Evolutionary conservation across 1,284 basidiomycete species (phyloP).

Genomic region (Fomitopsis palustris): DNA sequence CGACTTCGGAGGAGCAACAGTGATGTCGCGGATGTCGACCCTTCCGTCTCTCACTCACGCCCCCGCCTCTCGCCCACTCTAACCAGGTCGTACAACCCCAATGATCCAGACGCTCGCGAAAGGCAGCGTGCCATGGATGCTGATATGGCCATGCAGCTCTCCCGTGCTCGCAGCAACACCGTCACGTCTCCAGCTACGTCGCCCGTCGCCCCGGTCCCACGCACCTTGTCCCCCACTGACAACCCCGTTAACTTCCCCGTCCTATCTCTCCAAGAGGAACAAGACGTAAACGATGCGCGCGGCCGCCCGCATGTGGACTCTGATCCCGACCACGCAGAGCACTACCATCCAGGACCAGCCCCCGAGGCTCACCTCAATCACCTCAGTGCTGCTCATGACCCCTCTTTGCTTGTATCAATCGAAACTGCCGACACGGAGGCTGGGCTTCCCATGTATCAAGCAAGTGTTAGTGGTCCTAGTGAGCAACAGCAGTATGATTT

Average conservation of each 20-base stretch:
- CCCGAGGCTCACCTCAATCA: slow-evolving; percentile 31
- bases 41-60: slow-evolving; percentile 23
- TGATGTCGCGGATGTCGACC: slow-evolving; percentile 34
- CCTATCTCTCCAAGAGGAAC: slow-evolving; percentile 44
- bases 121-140: slow-evolving; percentile 84
- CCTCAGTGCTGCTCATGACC: slow-evolving; percentile 44
- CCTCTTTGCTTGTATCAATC: slow-evolving; percentile 40
- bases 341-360: slow-evolving; percentile 26
- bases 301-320: slow-evolving; percentile 17
- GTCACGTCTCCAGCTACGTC: slow-evolving; percentile 24
- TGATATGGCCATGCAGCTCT: slow-evolving; percentile 81
- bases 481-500: slow-evolving; percentile 65
- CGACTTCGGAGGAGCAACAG: slow-evolving; percentile 38
- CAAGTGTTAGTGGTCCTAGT: slow-evolving; percentile 33
- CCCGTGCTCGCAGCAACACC: slow-evolving; percentile 68
- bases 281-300: slow-evolving; percentile 40
- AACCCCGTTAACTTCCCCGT: slow-evolving; percentile 25
- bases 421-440: slow-evolving; percentile 26
- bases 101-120: slow-evolving; percentile 69
- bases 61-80: slow-evolving; percentile 64
- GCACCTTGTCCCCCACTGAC: slow-evolving; percentile 19
- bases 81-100: slow-evolving; percentile 55
- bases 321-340: slow-evolving; percentile 14
- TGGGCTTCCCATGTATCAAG: slow-evolving; percentile 62
- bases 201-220: slow-evolving; percentile 18